Evolutionary conservation across 768 basidiomycete genomes (phyloP), one percentile per base, ranked within the genome.

Genomic region (Leccinum subgranulosum): DNA sequence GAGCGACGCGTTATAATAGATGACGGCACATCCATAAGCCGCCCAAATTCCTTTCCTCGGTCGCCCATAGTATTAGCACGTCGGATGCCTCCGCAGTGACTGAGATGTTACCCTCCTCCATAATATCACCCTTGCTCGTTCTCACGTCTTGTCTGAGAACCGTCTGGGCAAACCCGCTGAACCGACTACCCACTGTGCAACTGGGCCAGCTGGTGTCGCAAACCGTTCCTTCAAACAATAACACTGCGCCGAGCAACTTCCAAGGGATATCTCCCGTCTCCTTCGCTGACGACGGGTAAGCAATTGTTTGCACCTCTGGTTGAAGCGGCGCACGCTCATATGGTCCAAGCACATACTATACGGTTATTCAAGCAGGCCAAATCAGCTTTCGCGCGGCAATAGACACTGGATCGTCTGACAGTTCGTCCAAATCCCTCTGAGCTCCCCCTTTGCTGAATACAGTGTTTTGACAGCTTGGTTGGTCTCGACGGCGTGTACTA

Each of bases 351-450:
- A 84, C 89, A 3, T 92, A 90, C 65, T 90, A 81, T 63, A 73
- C 81, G 19, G 70, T 87, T 41, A 77, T 91, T 56, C 70, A 80
- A 60, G 74, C 79, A 27, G 90, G 89, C 31, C 74, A 76, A 55
- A 81, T 89, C 55, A 81, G 73, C 64, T 86, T 90, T 63, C 84
- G 88, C 15, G 82, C 85, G 19, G 83, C 82, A 0, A 73, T 92
- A 46, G 90, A 92, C 67, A 92, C 90, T 1, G 90, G 78, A 17
- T 91, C 89, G 8, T 72, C 66, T 17, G 68, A 70, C 15, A 36
- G 70, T 72, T 49, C 47, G 68, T 66, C 29, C 1, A 11, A 34
- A 41, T 53, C 41, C 33, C 34, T 39, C 39, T 59, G 17, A 17
- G 4, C 45, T 36, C 10, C 41, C 3, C 5, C 15, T 15, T 25